Conservation (phyloP, 2,329 filamentous ascomycete species). For the Endothia cerciana region DNA sequence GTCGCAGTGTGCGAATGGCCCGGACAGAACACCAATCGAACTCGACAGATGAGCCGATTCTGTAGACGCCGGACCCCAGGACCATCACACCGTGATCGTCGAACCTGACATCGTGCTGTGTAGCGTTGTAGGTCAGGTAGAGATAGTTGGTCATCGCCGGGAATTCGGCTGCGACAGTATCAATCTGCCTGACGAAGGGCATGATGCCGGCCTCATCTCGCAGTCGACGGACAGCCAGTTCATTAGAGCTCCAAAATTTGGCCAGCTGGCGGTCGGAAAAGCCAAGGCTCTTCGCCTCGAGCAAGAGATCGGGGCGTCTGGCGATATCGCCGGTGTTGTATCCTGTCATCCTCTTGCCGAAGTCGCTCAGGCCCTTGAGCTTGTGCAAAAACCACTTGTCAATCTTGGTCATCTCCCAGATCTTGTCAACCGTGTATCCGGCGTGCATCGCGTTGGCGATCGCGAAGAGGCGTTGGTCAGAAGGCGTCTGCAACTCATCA, state of each 20-base stretch:
- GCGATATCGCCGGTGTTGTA: slow-evolving; percentile 68
- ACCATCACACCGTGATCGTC: slow-evolving; percentile 95
- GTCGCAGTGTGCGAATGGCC: slow-evolving; percentile 86
- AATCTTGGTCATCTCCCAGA: slow-evolving; percentile 98
- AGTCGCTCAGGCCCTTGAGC: slow-evolving; percentile 88
- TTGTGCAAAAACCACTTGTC: slow-evolving; percentile 98
- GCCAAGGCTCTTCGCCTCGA: slow-evolving; percentile 88
- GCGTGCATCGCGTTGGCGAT: slow-evolving; percentile 97
- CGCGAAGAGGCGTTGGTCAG: slow-evolving; percentile 94
- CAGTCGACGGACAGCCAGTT: slow-evolving; percentile 82
- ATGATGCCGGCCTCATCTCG: slow-evolving; percentile 85
- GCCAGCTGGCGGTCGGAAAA: slow-evolving; percentile 94
- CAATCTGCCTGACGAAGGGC: slow-evolving; percentile 96
- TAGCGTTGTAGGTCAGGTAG: slow-evolving; percentile 93
- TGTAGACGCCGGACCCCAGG: slow-evolving; percentile 91
- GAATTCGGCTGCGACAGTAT: slow-evolving; percentile 97
- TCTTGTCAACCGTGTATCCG: slow-evolving; percentile 93
- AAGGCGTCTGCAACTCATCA: slow-evolving; percentile 93
- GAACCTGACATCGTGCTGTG: slow-evolving; percentile 81
- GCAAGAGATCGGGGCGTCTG: slow-evolving; percentile 67
- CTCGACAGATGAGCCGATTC: slow-evolving; percentile 96
- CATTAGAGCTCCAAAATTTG: slow-evolving; percentile 92
- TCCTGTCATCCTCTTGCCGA: slow-evolving; percentile 76
- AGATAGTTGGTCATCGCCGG: slow-evolving; percentile 94
- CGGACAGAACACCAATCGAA: slow-evolving; percentile 99